Evolutionary conservation across 2,329 filamentous ascomycete species (phyloP).

Genomic region (Penicillium carneum): DNA sequence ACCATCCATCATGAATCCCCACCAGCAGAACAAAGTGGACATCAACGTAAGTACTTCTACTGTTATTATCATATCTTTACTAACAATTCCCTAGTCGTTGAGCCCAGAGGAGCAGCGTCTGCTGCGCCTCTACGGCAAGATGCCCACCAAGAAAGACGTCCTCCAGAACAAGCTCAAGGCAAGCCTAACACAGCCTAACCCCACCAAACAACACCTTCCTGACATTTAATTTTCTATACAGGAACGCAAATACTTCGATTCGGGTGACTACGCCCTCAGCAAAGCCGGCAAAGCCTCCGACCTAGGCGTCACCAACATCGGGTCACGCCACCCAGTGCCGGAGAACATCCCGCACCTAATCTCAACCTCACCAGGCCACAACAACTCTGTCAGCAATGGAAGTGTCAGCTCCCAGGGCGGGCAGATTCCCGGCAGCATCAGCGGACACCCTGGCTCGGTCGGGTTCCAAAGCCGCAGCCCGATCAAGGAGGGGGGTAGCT

Average conservation of each 20-base stretch:
- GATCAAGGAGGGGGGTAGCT: conserved; percentile 82
- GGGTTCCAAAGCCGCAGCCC: conserved; percentile 73
- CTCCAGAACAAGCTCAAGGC: conserved; percentile 96
- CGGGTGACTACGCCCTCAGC: conserved; percentile 92
- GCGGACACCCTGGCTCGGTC: conserved; percentile 49
- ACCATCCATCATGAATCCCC: conserved; percentile 78
- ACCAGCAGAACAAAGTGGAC: conserved; percentile 98
- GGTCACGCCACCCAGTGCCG: conserved; percentile 90
- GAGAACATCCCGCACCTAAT: conserved; percentile 93
- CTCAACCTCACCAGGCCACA: conserved; percentile 62
- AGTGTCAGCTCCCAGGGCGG: conserved; percentile 41
- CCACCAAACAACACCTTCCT: conserved; percentile 4
- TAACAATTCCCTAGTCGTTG: conserved; percentile 69
- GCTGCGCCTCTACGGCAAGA: conserved; percentile 96
- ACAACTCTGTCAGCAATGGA: conserved; percentile 44
- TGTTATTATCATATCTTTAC: neutral
- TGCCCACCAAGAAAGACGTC: conserved; percentile 93
- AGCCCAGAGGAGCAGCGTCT: conserved; percentile 94
- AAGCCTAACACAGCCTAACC: conserved; percentile 24
- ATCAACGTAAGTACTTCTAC: conserved; percentile 75
- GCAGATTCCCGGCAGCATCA: conserved; percentile 54
- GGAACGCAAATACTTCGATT: conserved; percentile 99
- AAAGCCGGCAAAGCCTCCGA: conserved; percentile 97
- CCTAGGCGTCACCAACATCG: conserved; percentile 90
- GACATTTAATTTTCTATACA: conserved; percentile 39